A percentile compares a stretch with the other conserved stretches of the same genome.
phyloP scores from a whole-genome alignment of 306 rosid genomes.

The Acacia crassicarpa region DNA sequence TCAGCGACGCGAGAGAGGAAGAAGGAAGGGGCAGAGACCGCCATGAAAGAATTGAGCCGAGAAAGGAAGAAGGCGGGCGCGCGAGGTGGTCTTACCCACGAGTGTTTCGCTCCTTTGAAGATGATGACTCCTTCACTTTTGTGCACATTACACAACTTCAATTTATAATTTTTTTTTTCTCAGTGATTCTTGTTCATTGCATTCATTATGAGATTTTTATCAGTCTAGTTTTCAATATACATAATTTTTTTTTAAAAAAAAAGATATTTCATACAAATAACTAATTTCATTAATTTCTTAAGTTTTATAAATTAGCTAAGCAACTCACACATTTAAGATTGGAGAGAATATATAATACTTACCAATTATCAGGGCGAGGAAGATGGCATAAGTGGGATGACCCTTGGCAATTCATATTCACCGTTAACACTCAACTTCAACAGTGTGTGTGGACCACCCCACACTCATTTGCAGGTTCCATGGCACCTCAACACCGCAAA shows the following conservation, averaged over 20 bases:
- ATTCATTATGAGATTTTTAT: too few relatives aligned
- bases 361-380: too few relatives aligned
- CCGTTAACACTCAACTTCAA: not conserved
- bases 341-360: too few relatives aligned
- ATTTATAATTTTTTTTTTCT: too few relatives aligned
- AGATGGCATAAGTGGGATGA: not conserved
- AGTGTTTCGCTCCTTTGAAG: not conserved
- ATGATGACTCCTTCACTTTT: not conserved
- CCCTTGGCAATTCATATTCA: not conserved
- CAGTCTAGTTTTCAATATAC: too few relatives aligned
- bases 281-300: too few relatives aligned
- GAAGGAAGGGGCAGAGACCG: conserved; percentile 65
- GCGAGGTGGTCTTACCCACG: not conserved
- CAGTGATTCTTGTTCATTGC: too few relatives aligned
- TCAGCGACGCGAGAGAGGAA: conserved; percentile 57
- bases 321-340: too few relatives aligned
- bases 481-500: not conserved
- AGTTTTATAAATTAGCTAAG: too few relatives aligned
- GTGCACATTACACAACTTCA: not conserved
- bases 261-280: too few relatives aligned
- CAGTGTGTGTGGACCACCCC: not conserved
- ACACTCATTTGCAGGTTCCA: not conserved
- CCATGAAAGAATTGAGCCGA: conserved; percentile 46
- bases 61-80: not conserved
- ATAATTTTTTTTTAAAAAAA: too few relatives aligned